Conservation (phyloP, 805 yeast genomes). For the Candida berthetii region DNA sequence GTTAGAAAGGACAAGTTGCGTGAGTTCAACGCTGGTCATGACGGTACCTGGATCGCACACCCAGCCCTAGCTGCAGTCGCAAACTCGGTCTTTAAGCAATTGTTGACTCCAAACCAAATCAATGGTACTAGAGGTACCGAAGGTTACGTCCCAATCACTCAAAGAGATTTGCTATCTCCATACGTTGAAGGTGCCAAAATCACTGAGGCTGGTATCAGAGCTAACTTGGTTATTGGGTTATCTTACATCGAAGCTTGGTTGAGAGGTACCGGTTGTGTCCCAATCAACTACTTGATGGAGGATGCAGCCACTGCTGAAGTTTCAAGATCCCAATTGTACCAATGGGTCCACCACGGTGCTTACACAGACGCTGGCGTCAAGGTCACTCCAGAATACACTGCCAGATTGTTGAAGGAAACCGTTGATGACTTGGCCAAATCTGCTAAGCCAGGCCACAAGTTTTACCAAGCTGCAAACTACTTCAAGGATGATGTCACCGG, state of each 20-base stretch:
- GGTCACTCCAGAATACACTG: constrained; percentile 57
- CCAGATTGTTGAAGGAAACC: constrained; percentile 51
- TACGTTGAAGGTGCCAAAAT: constrained; percentile 54
- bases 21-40: constrained; percentile 80
- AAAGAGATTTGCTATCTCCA: constrained; percentile 62
- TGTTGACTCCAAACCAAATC: constrained; percentile 82
- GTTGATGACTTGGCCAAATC: constrained; percentile 41
- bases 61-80: constrained; percentile 78
- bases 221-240: constrained; percentile 69
- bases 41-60: constrained; percentile 88
- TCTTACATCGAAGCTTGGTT: constrained; percentile 85
- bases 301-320: constrained; percentile 91
- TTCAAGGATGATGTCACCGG: constrained; percentile 71
- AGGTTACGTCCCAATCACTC: constrained; percentile 45
- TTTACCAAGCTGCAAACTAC: constrained; percentile 60
- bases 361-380: constrained; percentile 54
- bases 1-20: constrained; percentile 71
- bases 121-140: constrained; percentile 34
- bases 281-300: constrained; percentile 82
- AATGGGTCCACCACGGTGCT: constrained; percentile 73
- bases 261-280: constrained; percentile 79
- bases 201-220: constrained; percentile 64
- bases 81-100: constrained; percentile 62
- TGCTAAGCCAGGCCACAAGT: constrained; percentile 61
- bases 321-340: constrained; percentile 74